These are phyloP conservation scores for Penicillium steckii DNA, from an alignment of 495 filamentous ascomycete species.

Conservation along the genomic window DNA sequence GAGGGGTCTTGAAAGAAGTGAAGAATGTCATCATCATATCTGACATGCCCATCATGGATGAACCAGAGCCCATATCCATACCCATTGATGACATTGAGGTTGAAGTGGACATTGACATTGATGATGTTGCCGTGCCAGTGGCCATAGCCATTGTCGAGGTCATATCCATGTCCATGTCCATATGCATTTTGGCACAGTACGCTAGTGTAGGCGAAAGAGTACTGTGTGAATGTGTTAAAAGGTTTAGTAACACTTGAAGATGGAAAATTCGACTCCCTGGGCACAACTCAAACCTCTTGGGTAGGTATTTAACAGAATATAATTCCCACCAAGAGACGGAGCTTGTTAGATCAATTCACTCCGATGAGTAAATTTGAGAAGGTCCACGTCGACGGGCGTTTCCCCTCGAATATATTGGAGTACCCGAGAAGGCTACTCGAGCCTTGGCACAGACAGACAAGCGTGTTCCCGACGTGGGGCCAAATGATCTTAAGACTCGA, in stretches of 20 bases:
- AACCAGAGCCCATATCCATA: conserved; percentile 18
- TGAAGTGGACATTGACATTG: conserved; percentile 21
- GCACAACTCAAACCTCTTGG: neutral
- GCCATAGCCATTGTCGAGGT: conserved; percentile 9
- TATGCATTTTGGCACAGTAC: conserved; percentile 6
- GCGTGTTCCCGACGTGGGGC: neutral
- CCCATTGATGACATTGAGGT: conserved; percentile 15
- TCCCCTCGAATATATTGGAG: neutral
- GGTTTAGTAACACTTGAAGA: too few species aligned
- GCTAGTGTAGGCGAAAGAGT: neutral
- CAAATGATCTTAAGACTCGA: neutral
- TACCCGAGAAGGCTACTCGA: too few species aligned
- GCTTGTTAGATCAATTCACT: neutral
- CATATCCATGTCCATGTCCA: conserved; percentile 21
- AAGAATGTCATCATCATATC: conserved; percentile 34
- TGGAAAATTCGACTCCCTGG: too few species aligned
- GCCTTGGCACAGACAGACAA: neutral
- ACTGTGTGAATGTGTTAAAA: neutral
- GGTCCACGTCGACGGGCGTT: neutral
- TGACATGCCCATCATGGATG: conserved; percentile 24
- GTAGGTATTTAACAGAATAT: neutral
- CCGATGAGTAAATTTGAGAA: conserved; percentile 3
- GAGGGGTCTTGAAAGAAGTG: conserved; percentile 24
- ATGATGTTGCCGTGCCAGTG: conserved; percentile 5
- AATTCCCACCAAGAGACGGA: neutral